A percentile compares a stretch with the other conserved stretches of the same genome.
Evolutionary conservation across 768 basidiomycete genomes (phyloP).

Genomic region (Rhizopogon vinicolor): DNA sequence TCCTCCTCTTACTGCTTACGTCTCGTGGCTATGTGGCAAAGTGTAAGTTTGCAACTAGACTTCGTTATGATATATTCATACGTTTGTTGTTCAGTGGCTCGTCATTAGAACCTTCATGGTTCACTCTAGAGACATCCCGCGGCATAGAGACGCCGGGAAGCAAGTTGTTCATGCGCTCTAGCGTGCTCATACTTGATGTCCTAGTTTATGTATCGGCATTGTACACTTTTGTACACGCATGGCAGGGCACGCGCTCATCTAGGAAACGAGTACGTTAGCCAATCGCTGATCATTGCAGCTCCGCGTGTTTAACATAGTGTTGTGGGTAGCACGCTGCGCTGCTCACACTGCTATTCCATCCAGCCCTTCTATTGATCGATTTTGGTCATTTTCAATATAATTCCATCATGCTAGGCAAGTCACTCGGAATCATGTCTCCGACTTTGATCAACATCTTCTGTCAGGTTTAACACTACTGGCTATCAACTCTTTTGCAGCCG

Average conservation of each 20-base stretch:
- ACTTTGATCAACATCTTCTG: not conserved
- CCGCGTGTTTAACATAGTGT: not conserved
- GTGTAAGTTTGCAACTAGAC: constrained; percentile 46
- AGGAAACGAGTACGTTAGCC: constrained; percentile 63
- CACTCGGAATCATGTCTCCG: not conserved
- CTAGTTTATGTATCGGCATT: constrained; percentile 75
- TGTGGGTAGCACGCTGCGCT: constrained; percentile 45
- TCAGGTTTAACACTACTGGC: constrained; percentile 67
- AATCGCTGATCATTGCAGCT: not conserved
- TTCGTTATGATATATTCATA: constrained; percentile 1
- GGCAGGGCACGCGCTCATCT: constrained; percentile 66
- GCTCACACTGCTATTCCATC: constrained; percentile 73
- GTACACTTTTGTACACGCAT: constrained; percentile 56
- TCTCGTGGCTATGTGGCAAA: constrained; percentile 77
- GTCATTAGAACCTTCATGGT: constrained; percentile 56
- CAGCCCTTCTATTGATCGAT: constrained; percentile 80
- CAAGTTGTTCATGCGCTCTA: constrained; percentile 77
- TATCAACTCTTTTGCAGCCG: constrained; percentile 63
- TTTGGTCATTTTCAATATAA: constrained; percentile 97
- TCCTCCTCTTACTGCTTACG: constrained; percentile 88
- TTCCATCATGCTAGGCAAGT: constrained; percentile 83
- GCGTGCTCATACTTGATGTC: constrained; percentile 64
- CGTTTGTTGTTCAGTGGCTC: constrained; percentile 35
- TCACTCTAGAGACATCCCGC: constrained; percentile 63
- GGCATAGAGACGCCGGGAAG: constrained; percentile 65